Evolutionary conservation across 768 basidiomycete species (phyloP).

Genomic region (Dacryopinax spathularia): DNA sequence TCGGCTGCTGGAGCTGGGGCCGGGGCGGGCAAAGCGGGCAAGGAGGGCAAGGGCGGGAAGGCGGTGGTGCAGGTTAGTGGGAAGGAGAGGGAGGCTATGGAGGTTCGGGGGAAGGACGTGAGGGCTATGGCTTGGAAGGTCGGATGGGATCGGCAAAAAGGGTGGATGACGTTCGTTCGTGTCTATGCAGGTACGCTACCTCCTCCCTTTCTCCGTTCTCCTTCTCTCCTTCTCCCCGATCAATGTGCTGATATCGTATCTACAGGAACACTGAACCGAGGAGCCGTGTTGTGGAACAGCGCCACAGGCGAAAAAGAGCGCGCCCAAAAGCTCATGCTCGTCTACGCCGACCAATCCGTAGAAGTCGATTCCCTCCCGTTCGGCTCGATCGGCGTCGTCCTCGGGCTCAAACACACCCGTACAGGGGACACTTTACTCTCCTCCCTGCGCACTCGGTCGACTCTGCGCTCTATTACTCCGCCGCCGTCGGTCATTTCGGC

Average conservation of each 20-base stretch:
- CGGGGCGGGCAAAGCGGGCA: no score
- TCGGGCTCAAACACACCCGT: conserved; percentile 69
- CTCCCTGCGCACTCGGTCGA: conserved; percentile 18
- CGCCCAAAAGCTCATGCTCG: conserved; percentile 54
- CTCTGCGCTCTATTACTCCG: conserved; percentile 49
- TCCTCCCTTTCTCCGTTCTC: background rate
- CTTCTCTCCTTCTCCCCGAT: background rate
- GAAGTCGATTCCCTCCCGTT: conserved; percentile 70
- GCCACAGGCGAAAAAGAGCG: conserved; percentile 58
- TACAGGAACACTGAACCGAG: conserved; percentile 53
- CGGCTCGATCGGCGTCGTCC: conserved; percentile 70
- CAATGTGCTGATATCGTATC: conserved; percentile 4
- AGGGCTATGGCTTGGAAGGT: conserved; percentile 79
- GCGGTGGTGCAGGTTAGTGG: background rate
- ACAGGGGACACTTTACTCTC: conserved; percentile 77
- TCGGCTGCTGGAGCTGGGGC: no score
- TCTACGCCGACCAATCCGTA: conserved; percentile 61
- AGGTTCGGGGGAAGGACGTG: conserved; percentile 76
- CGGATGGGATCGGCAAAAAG: conserved; percentile 62
- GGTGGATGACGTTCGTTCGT: conserved; percentile 89
- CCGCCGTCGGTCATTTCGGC: conserved; percentile 78
- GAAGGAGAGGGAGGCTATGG: conserved; percentile 25
- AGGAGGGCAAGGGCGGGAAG: conserved; percentile 7
- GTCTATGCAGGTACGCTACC: conserved; percentile 63
- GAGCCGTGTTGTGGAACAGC: conserved; percentile 47